Evolutionary conservation across 2,329 filamentous ascomycete species (phyloP).

Genomic region (Neospermospora avenae): DNA sequence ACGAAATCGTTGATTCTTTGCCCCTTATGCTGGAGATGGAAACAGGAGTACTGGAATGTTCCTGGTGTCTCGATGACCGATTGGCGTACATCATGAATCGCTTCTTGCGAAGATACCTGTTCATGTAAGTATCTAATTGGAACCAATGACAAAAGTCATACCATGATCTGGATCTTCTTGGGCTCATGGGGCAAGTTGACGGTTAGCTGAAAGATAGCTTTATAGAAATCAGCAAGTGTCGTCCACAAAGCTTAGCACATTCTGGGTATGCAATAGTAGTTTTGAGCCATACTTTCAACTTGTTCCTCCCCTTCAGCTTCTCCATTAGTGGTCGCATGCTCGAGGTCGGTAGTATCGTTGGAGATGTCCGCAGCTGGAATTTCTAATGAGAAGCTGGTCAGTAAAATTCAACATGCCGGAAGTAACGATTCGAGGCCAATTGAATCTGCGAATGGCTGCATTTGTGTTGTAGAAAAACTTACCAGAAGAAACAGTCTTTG

Average conservation of each 20-base stretch:
- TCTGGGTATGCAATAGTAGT: not conserved
- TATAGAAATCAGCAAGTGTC: slow-evolving; percentile 19
- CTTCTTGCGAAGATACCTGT: slow-evolving; percentile 87
- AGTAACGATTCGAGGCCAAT: not conserved
- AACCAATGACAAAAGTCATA: slow-evolving; percentile 43
- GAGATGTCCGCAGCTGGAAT: slow-evolving; percentile 17
- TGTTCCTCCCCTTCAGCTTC: slow-evolving; percentile 30
- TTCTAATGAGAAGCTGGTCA: slow-evolving; percentile 21
- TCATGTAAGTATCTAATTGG: slow-evolving; percentile 28
- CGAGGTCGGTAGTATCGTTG: slow-evolving; percentile 20
- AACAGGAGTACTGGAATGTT: slow-evolving; percentile 97
- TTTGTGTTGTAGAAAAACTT: slow-evolving; percentile 13
- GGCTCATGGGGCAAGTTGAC: slow-evolving; percentile 80
- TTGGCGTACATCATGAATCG: slow-evolving; percentile 95
- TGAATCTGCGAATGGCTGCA: not conserved
- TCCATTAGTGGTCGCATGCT: slow-evolving; percentile 25
- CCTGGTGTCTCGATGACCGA: slow-evolving; percentile 90
- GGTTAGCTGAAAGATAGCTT: slow-evolving; percentile 60
- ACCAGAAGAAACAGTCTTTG: slow-evolving; percentile 29
- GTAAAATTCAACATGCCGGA: not conserved
- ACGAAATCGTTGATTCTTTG: slow-evolving; percentile 93
- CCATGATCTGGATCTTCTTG: slow-evolving; percentile 80
- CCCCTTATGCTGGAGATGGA: slow-evolving; percentile 90
- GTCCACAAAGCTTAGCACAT: not conserved
- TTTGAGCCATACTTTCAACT: slow-evolving; percentile 31